phyloP scores from a whole-genome alignment of 495 filamentous ascomycete genomes.

The Xylaria venustula region DNA sequence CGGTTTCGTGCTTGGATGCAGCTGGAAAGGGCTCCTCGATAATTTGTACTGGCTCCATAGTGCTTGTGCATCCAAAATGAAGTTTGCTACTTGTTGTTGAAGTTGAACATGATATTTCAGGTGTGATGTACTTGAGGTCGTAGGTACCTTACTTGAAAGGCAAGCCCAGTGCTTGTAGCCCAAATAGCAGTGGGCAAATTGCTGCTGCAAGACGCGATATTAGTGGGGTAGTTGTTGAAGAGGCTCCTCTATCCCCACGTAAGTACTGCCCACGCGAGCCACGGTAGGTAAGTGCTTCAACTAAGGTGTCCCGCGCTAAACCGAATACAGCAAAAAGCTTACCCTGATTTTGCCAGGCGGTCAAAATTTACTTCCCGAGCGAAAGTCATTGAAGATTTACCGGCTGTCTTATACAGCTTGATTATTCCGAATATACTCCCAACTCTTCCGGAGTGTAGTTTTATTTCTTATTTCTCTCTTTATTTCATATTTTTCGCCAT shows the following conservation, averaged over 20 bases:
- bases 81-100: too few relatives aligned
- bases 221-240: too few relatives aligned
- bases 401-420: not conserved
- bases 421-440: not conserved
- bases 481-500: not conserved
- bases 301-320: constrained; percentile 25
- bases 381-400: not conserved
- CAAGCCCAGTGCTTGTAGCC: too few relatives aligned
- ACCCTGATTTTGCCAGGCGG: constrained; percentile 44
- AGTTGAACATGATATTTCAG: too few relatives aligned
- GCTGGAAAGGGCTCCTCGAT: constrained; percentile 69
- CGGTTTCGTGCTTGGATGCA: constrained; percentile 61
- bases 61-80: not conserved
- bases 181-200: too few relatives aligned
- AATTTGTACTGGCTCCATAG: constrained; percentile 23
- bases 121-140: too few relatives aligned
- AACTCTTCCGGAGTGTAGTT: too few relatives aligned
- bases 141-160: too few relatives aligned
- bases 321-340: not conserved
- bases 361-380: constrained; percentile 36
- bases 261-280: too few relatives aligned
- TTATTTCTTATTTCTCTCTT: not conserved
- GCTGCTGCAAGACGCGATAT: too few relatives aligned
- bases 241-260: too few relatives aligned
- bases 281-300: not conserved